Evolutionary conservation across 2,329 filamentous ascomycete species (phyloP).

Genomic region (Botrytis hyacinthi): DNA sequence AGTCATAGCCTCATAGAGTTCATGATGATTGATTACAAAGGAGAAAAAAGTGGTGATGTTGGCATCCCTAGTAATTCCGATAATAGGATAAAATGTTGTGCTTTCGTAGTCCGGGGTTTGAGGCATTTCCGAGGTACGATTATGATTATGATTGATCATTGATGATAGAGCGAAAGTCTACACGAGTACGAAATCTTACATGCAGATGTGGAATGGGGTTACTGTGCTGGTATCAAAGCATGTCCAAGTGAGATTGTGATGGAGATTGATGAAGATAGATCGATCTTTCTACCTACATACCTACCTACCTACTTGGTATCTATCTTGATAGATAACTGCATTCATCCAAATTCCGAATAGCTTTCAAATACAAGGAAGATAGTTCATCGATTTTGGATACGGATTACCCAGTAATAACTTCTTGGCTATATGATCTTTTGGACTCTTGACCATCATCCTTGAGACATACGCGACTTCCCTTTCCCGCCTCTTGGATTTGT

Average conservation of each 20-base stretch:
- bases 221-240: not conserved
- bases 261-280: not conserved
- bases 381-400: not conserved
- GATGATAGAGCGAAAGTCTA: not conserved
- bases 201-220: not conserved
- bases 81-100: not conserved
- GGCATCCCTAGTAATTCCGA: not conserved
- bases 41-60: not conserved
- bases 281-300: not conserved
- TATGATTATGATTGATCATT: not conserved
- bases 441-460: not conserved
- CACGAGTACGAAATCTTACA: constrained; percentile 14
- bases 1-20: constrained; percentile 6
- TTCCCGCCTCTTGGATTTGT: not conserved
- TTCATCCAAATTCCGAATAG: not conserved
- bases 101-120: constrained; percentile 7
- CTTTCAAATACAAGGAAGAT: not conserved
- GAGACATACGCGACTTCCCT: not conserved
- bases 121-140: not conserved
- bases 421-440: not conserved
- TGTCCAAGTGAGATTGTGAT: not conserved
- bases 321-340: not conserved
- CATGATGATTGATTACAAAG: constrained; percentile 2
- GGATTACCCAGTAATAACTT: not conserved
- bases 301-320: no score